Evolutionary conservation across 805 yeast genomes (phyloP).

Genomic region (Ogataea chonburiensis): DNA sequence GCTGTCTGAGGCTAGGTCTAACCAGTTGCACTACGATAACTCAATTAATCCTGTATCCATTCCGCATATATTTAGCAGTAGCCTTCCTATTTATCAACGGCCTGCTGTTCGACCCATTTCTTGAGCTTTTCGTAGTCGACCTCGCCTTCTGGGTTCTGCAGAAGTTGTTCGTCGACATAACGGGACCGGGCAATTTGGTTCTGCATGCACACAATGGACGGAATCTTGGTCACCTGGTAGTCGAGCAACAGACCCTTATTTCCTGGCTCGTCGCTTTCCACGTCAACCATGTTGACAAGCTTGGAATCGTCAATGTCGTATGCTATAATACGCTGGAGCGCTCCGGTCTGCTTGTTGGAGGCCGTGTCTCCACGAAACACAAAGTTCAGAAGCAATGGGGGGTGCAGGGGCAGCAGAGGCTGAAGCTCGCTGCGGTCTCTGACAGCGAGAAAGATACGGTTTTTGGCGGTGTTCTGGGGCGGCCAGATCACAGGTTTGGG

Average conservation of each 20-base stretch:
- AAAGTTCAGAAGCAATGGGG: conserved; percentile 70
- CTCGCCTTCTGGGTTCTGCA: conserved; percentile 30
- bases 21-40: no score
- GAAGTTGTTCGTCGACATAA: conserved; percentile 34
- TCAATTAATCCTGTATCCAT: no score
- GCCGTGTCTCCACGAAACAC: conserved; percentile 62
- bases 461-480: conserved; percentile 31
- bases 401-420: conserved; percentile 47
- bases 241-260: conserved; percentile 56
- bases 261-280: conserved; percentile 66
- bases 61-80: no score
- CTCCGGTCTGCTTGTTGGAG: conserved; percentile 61
- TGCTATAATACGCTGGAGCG: conserved; percentile 52
- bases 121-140: conserved; percentile 45
- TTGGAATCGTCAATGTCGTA: conserved; percentile 41
- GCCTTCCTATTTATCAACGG: conserved; percentile 29
- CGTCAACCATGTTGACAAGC: conserved; percentile 62
- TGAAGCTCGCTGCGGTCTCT: conserved; percentile 60
- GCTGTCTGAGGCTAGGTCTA: no score
- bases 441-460: conserved; percentile 51
- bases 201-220: conserved; percentile 63
- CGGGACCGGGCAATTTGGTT: conserved; percentile 58
- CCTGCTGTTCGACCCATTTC: conserved; percentile 43
- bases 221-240: conserved; percentile 54
- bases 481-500: conserved; percentile 37